phyloP scores from a whole-genome alignment of 805 yeast species.

The Komagataella pastoris region DNA sequence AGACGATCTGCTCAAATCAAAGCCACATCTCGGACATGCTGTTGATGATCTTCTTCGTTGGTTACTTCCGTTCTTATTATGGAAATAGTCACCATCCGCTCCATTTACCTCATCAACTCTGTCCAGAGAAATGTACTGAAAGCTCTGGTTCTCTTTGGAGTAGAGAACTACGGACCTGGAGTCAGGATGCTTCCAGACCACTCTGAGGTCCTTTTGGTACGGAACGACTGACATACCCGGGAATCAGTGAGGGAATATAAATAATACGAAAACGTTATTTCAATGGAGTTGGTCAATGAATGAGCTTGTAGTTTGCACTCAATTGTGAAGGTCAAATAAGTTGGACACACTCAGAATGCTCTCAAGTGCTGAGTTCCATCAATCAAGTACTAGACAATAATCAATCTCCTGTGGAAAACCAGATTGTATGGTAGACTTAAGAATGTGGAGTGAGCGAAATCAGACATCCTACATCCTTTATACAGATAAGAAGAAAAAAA shows the following conservation, averaged over 20 bases:
- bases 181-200: neutral
- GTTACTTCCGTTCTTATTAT: neutral
- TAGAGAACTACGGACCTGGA: neutral
- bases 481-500: neutral
- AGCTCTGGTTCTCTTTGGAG: neutral
- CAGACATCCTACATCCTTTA: neutral
- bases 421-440: neutral
- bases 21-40: neutral
- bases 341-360: neutral
- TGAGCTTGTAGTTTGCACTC: neutral
- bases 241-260: too few species aligned
- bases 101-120: neutral
- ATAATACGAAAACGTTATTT: neutral
- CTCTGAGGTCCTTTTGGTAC: neutral
- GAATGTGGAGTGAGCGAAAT: neutral
- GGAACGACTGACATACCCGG: neutral
- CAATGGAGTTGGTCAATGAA: neutral
- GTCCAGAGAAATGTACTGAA: neutral
- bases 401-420: neutral
- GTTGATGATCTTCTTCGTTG: neutral
- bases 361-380: neutral
- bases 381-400: neutral
- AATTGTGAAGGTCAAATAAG: neutral
- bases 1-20: neutral
- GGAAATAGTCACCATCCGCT: neutral